Evolutionary conservation across 108 stramenopile species (phyloP).

Genomic region (Nitzschia palea): DNA sequence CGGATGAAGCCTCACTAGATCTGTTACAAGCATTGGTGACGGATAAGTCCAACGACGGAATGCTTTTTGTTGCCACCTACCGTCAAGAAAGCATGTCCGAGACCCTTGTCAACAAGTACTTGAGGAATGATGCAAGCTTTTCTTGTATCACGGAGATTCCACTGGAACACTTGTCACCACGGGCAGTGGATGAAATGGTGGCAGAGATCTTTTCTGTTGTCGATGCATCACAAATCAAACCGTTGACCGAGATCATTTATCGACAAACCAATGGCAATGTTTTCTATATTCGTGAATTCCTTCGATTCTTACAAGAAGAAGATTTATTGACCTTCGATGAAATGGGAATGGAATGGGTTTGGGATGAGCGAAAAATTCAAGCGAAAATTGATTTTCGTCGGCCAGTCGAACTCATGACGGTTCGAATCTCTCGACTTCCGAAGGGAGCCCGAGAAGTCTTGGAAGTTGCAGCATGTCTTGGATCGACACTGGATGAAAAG

Average conservation of each 20-base stretch:
- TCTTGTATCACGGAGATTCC: slow-evolving; percentile 7
- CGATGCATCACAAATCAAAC: slow-evolving; percentile 14
- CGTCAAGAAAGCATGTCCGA: slow-evolving; percentile 19
- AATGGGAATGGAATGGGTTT: slow-evolving; percentile 40
- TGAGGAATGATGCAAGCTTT: neutral
- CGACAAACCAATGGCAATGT: slow-evolving; percentile 59
- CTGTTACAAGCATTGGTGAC: slow-evolving; percentile 41
- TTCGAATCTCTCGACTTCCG: slow-evolving; percentile 33
- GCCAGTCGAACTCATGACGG: slow-evolving; percentile 43
- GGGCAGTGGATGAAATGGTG: slow-evolving; percentile 27
- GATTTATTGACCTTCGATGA: slow-evolving; percentile 42
- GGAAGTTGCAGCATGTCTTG: slow-evolving; percentile 54
- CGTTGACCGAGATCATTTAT: slow-evolving; percentile 25
- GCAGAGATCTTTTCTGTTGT: slow-evolving; percentile 23
- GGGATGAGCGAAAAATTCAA: slow-evolving; percentile 33
- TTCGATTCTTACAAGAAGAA: slow-evolving; percentile 41
- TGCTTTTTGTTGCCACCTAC: slow-evolving; percentile 26
- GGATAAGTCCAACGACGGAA: slow-evolving; percentile 24
- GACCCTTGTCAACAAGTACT: neutral
- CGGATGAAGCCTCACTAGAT: slow-evolving; percentile 53
- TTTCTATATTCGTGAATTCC: slow-evolving; percentile 54
- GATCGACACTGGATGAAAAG: slow-evolving; percentile 39
- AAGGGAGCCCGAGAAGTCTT: slow-evolving; percentile 41
- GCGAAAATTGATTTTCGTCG: slow-evolving; percentile 10
- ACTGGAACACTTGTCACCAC: neutral